phyloP scores from a whole-genome alignment of 495 filamentous ascomycete genomes.

The Daldinia caldariorum region DNA sequence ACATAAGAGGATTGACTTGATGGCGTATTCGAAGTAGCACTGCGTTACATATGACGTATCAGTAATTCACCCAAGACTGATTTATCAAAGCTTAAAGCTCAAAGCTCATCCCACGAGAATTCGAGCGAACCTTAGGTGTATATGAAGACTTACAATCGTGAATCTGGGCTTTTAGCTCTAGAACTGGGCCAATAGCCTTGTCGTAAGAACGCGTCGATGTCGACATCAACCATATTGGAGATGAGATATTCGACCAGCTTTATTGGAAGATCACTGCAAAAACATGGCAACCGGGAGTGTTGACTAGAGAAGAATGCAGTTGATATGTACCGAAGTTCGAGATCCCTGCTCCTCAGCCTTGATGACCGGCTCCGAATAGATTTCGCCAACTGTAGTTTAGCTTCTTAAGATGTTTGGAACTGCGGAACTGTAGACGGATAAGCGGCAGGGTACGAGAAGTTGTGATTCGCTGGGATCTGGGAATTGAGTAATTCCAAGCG shows the following conservation, averaged over 20 bases:
- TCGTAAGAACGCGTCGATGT: conserved; percentile 51
- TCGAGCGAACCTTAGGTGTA: too few species aligned
- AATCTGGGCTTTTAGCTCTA: conserved; percentile 53
- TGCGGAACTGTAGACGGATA: conserved; percentile 2
- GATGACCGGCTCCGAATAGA: conserved; percentile 13
- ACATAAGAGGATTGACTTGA: conserved; percentile 31
- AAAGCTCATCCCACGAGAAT: too few species aligned
- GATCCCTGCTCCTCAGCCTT: conserved; percentile 21
- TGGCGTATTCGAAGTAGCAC: conserved; percentile 19
- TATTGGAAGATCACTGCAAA: conserved; percentile 27
- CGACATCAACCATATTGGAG: conserved; percentile 52
- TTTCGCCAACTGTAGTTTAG: conserved; percentile 30
- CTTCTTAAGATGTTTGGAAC: conserved; percentile 8
- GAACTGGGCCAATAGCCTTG: conserved; percentile 57
- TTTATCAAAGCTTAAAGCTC: neutral
- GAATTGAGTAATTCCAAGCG: conserved; percentile 8
- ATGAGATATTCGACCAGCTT: conserved; percentile 18
- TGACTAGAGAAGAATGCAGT: conserved; percentile 7
- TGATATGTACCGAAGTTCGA: conserved; percentile 23
- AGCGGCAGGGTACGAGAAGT: conserved; percentile 1
- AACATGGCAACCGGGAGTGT: conserved; percentile 31
- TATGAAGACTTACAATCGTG: conserved; percentile 51
- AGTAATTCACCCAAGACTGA: conserved; percentile 14
- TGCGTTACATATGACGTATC: conserved; percentile 31
- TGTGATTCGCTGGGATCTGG: neutral